Evolutionary conservation across 176 grass and related monocot genomes (phyloP), one percentile per base, ranked within the genome.

Genomic region (Carex scoparia): DNA sequence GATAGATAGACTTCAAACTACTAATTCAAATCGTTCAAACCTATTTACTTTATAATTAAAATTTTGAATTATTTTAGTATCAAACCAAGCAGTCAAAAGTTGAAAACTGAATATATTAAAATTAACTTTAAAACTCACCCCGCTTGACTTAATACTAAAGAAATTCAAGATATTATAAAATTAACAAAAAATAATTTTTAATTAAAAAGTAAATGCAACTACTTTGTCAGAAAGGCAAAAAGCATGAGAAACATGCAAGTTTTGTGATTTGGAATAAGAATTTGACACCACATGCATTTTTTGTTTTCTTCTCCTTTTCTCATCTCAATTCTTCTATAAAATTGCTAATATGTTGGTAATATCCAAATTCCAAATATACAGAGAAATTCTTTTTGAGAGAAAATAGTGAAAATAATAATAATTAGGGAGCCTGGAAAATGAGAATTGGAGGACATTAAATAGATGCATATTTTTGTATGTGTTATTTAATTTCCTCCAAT

Each of bases 401-500:
- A 42, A 42, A 37, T 37, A 3, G 35, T 42, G 5, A 23, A 42
- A 19, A 63, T 23, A 63, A 65, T 10, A 1, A 68, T 37, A 69
- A 40, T 71, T 46, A 71, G 69, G 4, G 38, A 23, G 14, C 2
- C 16, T 71, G 69, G 38, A 71, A 71, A 44, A 38, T 71, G 38
- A 71, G 69, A 71, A 71, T 71, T 71, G 38, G 69, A 71, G 69
- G 60, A 46, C 2, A 71, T 23, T 16, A 71, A 71, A 71, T 71
- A 71, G 3, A 71, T 71, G 69, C 69, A 46, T 23, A 18, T n/a
- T 70, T n/a, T 46, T 10, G 7, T 71, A 23, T 71, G 69, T 9
- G 38, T 71, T 71, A 71, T 71, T 71, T 71, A 16, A 71, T 71
- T 71, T 71, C 38, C 69, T 71, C 69, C 69, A 46, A 71, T 71